Conservation (phyloP, 1,284 basidiomycete species). For the Melampsora americana region DNA sequence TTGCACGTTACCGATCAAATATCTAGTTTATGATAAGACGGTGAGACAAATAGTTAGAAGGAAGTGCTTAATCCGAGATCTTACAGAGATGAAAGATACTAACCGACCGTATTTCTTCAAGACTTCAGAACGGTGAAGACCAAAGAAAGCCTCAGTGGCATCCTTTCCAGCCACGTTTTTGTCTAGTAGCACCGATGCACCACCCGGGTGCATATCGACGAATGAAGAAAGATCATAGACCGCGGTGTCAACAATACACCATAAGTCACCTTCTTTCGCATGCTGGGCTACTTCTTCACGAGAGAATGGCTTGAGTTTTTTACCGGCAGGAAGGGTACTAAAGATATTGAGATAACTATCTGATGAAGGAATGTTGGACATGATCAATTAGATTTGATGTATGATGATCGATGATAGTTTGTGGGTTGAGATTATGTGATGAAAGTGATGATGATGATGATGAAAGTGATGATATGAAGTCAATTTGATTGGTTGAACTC, state of each 20-base stretch:
- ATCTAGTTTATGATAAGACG: constrained; percentile 45
- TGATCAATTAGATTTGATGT: not conserved
- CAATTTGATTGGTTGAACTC: too few species aligned
- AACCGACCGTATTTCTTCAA: constrained; percentile 69
- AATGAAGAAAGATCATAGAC: constrained; percentile 64
- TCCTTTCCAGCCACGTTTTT: constrained; percentile 76
- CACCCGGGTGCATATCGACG: constrained; percentile 75
- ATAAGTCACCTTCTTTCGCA: constrained; percentile 15
- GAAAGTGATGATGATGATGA: not conserved
- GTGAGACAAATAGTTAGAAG: not conserved
- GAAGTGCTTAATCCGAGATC: not conserved
- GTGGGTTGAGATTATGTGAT: not conserved
- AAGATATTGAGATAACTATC: constrained; percentile 21
- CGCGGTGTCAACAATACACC: constrained; percentile 42
- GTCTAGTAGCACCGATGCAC: constrained; percentile 68
- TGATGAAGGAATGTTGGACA: not conserved
- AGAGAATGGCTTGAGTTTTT: constrained; percentile 30
- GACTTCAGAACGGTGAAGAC: constrained; percentile 74
- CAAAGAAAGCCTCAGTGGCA: constrained; percentile 78
- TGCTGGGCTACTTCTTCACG: constrained; percentile 35
- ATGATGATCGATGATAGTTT: not conserved
- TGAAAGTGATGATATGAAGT: too few species aligned
- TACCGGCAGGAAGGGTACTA: constrained; percentile 27
- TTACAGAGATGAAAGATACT: constrained; percentile 60
- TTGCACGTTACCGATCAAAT: constrained; percentile 57